Evolutionary conservation across 2,329 filamentous ascomycete species (phyloP).

Genomic region (Ambrosiella beaveri): DNA sequence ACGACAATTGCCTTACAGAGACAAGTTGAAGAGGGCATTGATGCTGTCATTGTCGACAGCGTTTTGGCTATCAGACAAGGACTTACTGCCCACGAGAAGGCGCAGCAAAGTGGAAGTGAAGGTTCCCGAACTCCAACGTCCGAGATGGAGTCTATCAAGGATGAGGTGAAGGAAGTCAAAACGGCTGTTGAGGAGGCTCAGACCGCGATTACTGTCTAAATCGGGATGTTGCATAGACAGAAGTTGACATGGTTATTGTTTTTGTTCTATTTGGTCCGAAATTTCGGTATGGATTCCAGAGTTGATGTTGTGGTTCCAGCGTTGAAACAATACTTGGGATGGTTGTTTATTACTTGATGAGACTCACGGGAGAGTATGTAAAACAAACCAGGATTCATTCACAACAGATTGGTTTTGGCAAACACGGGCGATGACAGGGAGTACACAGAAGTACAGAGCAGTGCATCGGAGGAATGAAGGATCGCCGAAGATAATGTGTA

Average conservation of each 20-base stretch:
- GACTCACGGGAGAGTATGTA: neutral
- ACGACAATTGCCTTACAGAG: constrained; percentile 30
- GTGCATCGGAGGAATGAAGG: neutral
- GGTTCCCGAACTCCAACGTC: neutral
- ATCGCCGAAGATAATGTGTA: neutral
- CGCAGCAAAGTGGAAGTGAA: constrained; percentile 3
- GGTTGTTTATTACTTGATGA: neutral
- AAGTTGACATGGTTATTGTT: neutral
- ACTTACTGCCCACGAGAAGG: constrained; percentile 35
- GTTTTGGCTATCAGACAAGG: constrained; percentile 87
- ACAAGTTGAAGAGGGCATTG: constrained; percentile 89
- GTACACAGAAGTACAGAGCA: neutral
- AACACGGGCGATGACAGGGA: neutral
- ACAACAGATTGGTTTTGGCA: neutral
- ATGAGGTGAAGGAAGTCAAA: constrained; percentile 1
- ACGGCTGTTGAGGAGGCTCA: neutral
- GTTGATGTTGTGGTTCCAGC: neutral
- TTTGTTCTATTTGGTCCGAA: neutral
- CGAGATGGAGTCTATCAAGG: neutral
- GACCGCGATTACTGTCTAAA: neutral
- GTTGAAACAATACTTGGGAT: neutral
- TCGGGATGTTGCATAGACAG: neutral
- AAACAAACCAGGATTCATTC: neutral
- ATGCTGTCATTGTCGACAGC: constrained; percentile 92
- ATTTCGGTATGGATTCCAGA: neutral